Percentiles rank a stretch among this genome's conserved stretches.
Evolutionary conservation across 2,329 filamentous ascomycete species (phyloP).

Genomic region (Aspergillus novofumigatus): DNA sequence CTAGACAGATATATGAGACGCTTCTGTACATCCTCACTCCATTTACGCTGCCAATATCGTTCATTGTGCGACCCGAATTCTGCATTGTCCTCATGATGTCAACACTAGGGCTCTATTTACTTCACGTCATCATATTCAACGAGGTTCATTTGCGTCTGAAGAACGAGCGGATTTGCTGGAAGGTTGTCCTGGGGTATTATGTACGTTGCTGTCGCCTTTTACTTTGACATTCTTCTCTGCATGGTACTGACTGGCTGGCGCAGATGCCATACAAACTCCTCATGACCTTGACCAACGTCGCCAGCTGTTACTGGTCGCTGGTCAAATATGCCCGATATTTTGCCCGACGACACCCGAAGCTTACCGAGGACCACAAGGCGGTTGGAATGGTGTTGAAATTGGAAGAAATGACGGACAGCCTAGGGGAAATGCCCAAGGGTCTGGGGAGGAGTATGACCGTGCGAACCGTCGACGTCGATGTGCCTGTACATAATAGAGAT

Average conservation of each 20-base stretch:
- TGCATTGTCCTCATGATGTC: conserved; percentile 34
- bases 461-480: neutral
- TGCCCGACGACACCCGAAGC: conserved; percentile 45
- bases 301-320: conserved; percentile 38
- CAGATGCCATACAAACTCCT: conserved; percentile 42
- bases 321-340: conserved; percentile 47
- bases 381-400: conserved; percentile 27
- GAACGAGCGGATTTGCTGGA: conserved; percentile 41
- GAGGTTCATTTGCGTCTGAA: conserved; percentile 45
- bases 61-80: conserved; percentile 41
- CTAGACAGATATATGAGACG: conserved; percentile 41
- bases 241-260: too few species aligned
- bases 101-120: conserved; percentile 41
- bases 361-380: conserved; percentile 46
- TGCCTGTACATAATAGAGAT: neutral
- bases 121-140: conserved; percentile 47
- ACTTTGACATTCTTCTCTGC: neutral
- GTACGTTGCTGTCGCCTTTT: neutral
- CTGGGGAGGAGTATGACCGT: conserved; percentile 11
- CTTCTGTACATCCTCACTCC: conserved; percentile 45
- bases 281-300: conserved; percentile 44
- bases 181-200: conserved; percentile 41
- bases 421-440: neutral
- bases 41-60: conserved; percentile 45
- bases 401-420: conserved; percentile 9